Evolutionary conservation across 2,329 filamentous ascomycete genomes (phyloP), one percentile per base, ranked within the genome.

Genomic region (Penicillium palitans): DNA sequence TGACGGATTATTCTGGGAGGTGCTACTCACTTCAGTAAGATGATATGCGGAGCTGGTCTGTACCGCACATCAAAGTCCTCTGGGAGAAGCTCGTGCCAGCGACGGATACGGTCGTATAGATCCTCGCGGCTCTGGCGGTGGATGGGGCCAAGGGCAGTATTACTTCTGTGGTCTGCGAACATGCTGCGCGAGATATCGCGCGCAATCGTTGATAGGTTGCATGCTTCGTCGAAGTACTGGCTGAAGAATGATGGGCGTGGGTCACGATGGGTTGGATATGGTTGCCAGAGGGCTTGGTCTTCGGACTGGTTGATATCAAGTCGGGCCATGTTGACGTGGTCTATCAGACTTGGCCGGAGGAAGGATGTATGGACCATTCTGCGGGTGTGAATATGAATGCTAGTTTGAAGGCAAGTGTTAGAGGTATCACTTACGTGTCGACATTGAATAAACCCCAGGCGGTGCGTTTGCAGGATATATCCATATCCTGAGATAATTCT

Each of bases 391-490:
- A 19, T 54, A 5, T 41, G 35, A 51, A 27, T 27, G 1, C 19
- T 3, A 27, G 31, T 27, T 24, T 33, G 31, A 52, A 4, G 4
- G 2, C n/a, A 24, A 25, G 29, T 29, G 13, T 6, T 15, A 42
- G 2, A 35, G 4, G 4, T 13, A 10, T 41, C 17, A 68, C 74
- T 55, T 60, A 76, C 74, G 74, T 75, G 45, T 76, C 74, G 33
- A 75, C 66, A 41, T 76, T 72, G 41, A 74, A 76, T 21, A 76
- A 44, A 0, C 74, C 74, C 74, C 74, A 76, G 1, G 72, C 71
- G 7, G 72, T 74, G 49, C 68, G 63, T 49, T 64, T 68, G 47
- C 69, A 56, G 3, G 73, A 75, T 6, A 57, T 56, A 39, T 70
- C 66, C 68, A 73, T 70, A 27, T 76, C 74, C 3, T 57, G 40